Evolutionary conservation across 2,329 filamentous ascomycete genomes (phyloP).

Genomic region (Clarireedia sp.): DNA sequence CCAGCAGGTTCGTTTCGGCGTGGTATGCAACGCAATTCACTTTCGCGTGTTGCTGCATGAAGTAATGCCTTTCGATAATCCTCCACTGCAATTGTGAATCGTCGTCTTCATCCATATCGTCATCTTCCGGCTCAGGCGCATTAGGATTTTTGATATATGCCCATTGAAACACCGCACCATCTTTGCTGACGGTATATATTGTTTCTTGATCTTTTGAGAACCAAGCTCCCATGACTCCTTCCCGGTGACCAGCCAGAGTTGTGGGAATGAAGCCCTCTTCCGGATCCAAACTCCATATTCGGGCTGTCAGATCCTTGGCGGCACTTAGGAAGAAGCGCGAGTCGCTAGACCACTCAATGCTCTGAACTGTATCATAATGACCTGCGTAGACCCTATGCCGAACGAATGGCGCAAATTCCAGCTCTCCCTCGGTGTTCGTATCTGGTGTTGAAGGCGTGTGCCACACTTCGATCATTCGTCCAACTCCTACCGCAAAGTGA

Average conservation of each 20-base stretch:
- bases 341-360: conserved; percentile 92
- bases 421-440: conserved; percentile 65
- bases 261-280: conserved; percentile 88
- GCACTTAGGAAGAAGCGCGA: conserved; percentile 91
- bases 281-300: conserved; percentile 87
- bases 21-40: conserved; percentile 90
- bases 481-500: conserved; percentile 83
- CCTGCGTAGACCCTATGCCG: conserved; percentile 77
- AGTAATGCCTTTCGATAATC: conserved; percentile 85
- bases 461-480: conserved; percentile 89
- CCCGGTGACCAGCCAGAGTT: conserved; percentile 81
- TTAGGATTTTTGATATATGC: conserved; percentile 62
- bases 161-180: conserved; percentile 95
- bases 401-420: conserved; percentile 94
- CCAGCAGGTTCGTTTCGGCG: conserved; percentile 77
- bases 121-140: conserved; percentile 43
- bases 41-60: conserved; percentile 82
- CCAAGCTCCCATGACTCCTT: conserved; percentile 89
- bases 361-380: conserved; percentile 80
- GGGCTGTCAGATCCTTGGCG: conserved; percentile 83
- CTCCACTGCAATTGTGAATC: conserved; percentile 75
- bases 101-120: conserved; percentile 53
- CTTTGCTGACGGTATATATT: conserved; percentile 93
- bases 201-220: conserved; percentile 92
- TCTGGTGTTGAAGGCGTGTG: conserved; percentile 87